These are phyloP conservation scores for Afroboletus lepidellus DNA, from an alignment of 1,284 basidiomycete species.

Conservation along the genomic window DNA sequence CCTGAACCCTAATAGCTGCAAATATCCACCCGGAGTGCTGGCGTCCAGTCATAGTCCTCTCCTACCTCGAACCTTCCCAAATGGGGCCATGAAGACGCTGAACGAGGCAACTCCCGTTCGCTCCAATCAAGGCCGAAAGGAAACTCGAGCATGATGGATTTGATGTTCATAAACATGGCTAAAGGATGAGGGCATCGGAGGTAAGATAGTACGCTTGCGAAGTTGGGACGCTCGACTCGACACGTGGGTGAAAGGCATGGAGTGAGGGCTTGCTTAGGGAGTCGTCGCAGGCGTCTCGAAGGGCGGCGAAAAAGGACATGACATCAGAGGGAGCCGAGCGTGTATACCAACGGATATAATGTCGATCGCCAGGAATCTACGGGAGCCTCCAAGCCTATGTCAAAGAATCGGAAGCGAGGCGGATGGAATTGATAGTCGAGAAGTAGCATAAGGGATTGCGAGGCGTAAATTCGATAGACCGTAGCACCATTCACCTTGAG, in stretches of 20 bases:
- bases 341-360: too few relatives aligned
- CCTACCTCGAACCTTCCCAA: background rate
- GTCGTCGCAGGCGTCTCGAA: background rate
- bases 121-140: background rate
- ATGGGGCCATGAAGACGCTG: background rate
- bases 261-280: background rate
- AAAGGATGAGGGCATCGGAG: background rate
- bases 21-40: constrained; percentile 13
- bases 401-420: background rate
- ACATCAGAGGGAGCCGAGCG: background rate
- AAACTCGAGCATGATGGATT: background rate
- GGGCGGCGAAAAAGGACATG: background rate
- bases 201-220: background rate
- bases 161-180: background rate
- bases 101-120: background rate
- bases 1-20: constrained; percentile 15
- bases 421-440: background rate
- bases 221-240: background rate
- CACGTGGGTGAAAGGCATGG: background rate
- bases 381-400: too few relatives aligned
- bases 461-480: background rate
- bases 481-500: background rate
- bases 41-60: background rate
- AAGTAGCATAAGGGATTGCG: background rate
- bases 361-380: too few relatives aligned